Percentiles rank a stretch among this genome's conserved stretches.
These are phyloP conservation scores for Penicillium sp. DNA, from an alignment of 2,329 filamentous ascomycete genomes.

Conservation along the genomic window DNA sequence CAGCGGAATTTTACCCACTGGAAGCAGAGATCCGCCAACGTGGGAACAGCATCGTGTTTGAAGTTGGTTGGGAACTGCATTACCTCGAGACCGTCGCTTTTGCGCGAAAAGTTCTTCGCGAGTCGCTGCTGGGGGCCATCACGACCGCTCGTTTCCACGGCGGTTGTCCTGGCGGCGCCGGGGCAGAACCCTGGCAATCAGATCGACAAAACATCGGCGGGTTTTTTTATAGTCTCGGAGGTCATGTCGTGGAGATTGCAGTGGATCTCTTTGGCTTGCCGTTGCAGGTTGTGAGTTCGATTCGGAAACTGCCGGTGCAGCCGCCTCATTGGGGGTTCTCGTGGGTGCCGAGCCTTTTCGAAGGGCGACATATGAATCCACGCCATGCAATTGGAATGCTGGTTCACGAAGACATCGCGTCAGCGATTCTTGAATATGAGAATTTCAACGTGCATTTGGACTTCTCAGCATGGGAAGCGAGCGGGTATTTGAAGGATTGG, in stretches of 20 bases:
- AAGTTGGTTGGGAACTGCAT: slow-evolving; percentile 21
- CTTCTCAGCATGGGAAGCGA: slow-evolving; percentile 22
- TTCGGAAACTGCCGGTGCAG: slow-evolving; percentile 16
- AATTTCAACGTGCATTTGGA: slow-evolving; percentile 20
- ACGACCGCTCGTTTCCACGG: slow-evolving; percentile 22
- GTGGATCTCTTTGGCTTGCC: slow-evolving; percentile 19
- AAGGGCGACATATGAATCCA: slow-evolving; percentile 9
- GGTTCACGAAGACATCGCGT: slow-evolving; percentile 20
- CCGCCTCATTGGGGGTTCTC: slow-evolving; percentile 7
- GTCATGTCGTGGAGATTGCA: slow-evolving; percentile 18
- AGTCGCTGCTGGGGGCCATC: slow-evolving; percentile 18
- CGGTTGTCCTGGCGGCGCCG: slow-evolving; percentile 21
- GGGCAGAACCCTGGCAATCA: slow-evolving; percentile 20
- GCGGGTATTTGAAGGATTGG: slow-evolving; percentile 5
- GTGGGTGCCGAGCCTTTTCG: slow-evolving; percentile 9
- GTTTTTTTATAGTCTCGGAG: slow-evolving; percentile 9
- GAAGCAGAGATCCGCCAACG: slow-evolving; percentile 14
- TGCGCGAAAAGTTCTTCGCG: slow-evolving; percentile 16
- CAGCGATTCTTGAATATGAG: slow-evolving; percentile 20
- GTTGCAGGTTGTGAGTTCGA: slow-evolving; percentile 15
- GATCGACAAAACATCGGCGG: not conserved
- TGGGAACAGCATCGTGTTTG: slow-evolving; percentile 12
- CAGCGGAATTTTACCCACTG: slow-evolving; percentile 16
- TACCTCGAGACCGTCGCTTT: slow-evolving; percentile 19
- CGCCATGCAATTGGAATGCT: slow-evolving; percentile 18